Evolutionary conservation across 1,284 basidiomycete genomes (phyloP), one percentile per base, ranked within the genome.

Genomic region (Trichosporon sp.): DNA sequence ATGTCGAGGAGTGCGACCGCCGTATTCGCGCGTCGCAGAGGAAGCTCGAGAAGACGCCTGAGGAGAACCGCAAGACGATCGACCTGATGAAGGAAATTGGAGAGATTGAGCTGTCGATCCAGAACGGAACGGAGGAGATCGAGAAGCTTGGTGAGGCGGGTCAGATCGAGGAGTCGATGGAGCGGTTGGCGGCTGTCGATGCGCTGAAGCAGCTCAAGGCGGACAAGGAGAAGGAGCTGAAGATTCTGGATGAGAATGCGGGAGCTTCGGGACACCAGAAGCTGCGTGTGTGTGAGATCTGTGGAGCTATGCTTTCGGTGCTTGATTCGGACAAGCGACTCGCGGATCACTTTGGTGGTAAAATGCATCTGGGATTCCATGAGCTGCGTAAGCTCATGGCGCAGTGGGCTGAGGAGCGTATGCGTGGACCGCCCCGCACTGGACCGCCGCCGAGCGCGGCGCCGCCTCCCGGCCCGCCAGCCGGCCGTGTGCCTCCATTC

Each of bases 281-380:
- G 82, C 84, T 99, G 73, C 89, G 96, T 69, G 96, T 99, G 27
- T 99, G 96, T 83, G 96, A 99, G 82, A 95, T 98, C 40, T 99
- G 96, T 80, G 96, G 96, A 75, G 96, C 96, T 21, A 99, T 99
- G 83, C 85, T 99, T 56, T 96, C 92, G 33, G 92, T 99, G 31
- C 85, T 99, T 65, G 96, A 99, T 81, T 98, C 95, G 67, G 96
- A 99, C 83, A 89, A 96, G 79, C 92, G 96, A 79, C 84, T 99
- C 69, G 96, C 96, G 59, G 96, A 99, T 83, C 96, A 99, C 81
- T 99, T 99, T 82, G 96, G 96, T 82, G 96, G 96, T 73, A 99
- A 99, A 94, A 96, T 99, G 93, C 96, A 99, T 83, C 81, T 99
- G 73, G 96, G 96, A 10, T 99, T 99, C 82, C 92, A 97, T 78